Evolutionary conservation across 2,329 filamentous ascomycete genomes (phyloP).

Genomic region (Colletotrichum sp.): DNA sequence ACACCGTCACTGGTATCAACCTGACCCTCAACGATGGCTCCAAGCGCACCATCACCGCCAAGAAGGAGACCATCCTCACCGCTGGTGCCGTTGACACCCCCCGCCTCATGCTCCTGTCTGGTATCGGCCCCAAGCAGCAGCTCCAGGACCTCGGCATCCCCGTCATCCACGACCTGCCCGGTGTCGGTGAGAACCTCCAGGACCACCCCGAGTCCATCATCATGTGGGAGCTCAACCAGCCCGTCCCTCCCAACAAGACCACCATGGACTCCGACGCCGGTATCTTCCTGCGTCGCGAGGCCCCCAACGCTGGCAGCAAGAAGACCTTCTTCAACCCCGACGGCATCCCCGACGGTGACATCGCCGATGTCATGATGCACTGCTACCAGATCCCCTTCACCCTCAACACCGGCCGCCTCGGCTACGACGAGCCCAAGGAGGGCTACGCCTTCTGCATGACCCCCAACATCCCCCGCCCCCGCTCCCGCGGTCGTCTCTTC

Average conservation of each 20-base stretch:
- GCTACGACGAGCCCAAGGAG: slow-evolving; percentile 67
- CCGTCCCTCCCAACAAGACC: slow-evolving; percentile 75
- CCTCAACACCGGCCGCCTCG: slow-evolving; percentile 82
- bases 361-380: slow-evolving; percentile 93
- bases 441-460: slow-evolving; percentile 93
- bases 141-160: slow-evolving; percentile 58
- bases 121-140: slow-evolving; percentile 60
- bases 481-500: slow-evolving; percentile 78
- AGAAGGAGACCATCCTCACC: slow-evolving; percentile 75
- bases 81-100: slow-evolving; percentile 85
- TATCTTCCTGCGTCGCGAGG: slow-evolving; percentile 83
- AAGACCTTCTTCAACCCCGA: slow-evolving; percentile 52
- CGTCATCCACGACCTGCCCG: slow-evolving; percentile 62
- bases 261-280: slow-evolving; percentile 92
- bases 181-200: slow-evolving; percentile 65
- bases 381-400: slow-evolving; percentile 96
- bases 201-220: slow-evolving; percentile 65
- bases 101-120: slow-evolving; percentile 65
- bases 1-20: slow-evolving; percentile 76
- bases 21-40: slow-evolving; percentile 63
- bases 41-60: slow-evolving; percentile 57
- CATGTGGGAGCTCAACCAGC: slow-evolving; percentile 80
- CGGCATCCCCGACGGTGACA: slow-evolving; percentile 68
- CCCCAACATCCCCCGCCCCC: slow-evolving; percentile 85
- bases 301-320: slow-evolving; percentile 68